Conservation (phyloP, 345 rosid genomes). For the Noccaea bulbosa region DNA sequence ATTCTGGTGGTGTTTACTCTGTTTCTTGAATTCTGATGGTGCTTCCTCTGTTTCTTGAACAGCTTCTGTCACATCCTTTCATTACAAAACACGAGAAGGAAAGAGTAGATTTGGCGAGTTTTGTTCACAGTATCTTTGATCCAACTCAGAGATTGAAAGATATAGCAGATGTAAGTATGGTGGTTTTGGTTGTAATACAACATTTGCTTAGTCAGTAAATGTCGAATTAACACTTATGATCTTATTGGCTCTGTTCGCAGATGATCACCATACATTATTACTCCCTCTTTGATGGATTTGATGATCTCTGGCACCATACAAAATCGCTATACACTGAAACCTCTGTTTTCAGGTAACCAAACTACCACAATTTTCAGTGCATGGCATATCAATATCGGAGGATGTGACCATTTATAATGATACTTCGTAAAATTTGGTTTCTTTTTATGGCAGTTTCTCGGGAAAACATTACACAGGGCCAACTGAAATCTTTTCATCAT, state of each 20-base stretch:
- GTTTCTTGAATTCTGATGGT: conserved; percentile 14
- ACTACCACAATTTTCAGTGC: not conserved
- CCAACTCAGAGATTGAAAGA: conserved; percentile 88
- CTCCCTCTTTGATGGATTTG: conserved; percentile 84
- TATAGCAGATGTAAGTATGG: conserved; percentile 85
- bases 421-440: not conserved
- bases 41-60: conserved; percentile 46
- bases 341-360: conserved; percentile 71
- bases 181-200: not conserved
- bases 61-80: conserved; percentile 90
- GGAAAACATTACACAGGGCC: conserved; percentile 63
- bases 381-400: not conserved
- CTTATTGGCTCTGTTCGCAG: conserved; percentile 46
- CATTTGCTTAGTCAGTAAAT: not conserved
- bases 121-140: conserved; percentile 81
- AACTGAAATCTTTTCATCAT: conserved; percentile 55
- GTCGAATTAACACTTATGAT: conserved; percentile 3
- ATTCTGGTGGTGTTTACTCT: too few relatives aligned
- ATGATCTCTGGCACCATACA: conserved; percentile 77
- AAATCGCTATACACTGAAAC: conserved; percentile 69
- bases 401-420: too few relatives aligned
- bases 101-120: conserved; percentile 69
- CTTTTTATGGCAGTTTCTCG: conserved; percentile 52
- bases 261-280: conserved; percentile 95
- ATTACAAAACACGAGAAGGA: conserved; percentile 66